Conservation (phyloP, 2,329 filamentous ascomycete genomes). For the Orbilia quercus region DNA sequence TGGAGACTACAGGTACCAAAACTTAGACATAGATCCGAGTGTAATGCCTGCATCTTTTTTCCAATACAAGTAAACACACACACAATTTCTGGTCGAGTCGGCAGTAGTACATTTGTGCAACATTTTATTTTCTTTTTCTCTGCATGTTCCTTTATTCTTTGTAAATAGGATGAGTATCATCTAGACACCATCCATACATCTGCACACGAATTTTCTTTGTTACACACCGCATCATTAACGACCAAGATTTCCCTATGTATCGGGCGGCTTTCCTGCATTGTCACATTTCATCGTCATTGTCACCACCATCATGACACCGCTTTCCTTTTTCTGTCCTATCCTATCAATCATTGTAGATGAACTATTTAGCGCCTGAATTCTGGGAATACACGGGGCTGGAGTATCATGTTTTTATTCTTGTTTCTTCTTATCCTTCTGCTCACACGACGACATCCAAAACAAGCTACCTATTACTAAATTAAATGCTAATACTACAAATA, state of each 20-base stretch:
- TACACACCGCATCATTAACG: conserved; percentile 8
- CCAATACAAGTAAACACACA: conserved; percentile 26
- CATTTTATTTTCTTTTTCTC: conserved; percentile 1
- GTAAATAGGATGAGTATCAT: conserved; percentile 29
- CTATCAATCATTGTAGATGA: conserved; percentile 21
- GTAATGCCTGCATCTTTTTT: conserved; percentile 56
- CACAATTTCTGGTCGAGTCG: neutral
- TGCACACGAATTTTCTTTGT: conserved; percentile 47
- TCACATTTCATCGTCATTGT: conserved; percentile 1
- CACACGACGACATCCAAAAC: neutral
- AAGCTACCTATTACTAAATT: conserved; percentile 7
- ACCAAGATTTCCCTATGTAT: conserved; percentile 52
- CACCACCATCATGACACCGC: neutral
- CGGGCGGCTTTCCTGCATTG: conserved; percentile 32
- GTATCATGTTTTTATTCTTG: conserved; percentile 39
- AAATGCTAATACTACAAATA: conserved; percentile 14
- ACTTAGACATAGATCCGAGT: conserved; percentile 39
- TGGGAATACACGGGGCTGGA: conserved; percentile 45
- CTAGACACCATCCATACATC: neutral
- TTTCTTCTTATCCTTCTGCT: conserved; percentile 27
- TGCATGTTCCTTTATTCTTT: conserved; percentile 6
- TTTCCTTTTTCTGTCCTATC: conserved; percentile 13
- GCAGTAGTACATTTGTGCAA: neutral
- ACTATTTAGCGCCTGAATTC: conserved; percentile 36
- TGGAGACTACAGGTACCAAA: conserved; percentile 32